phyloP scores from a whole-genome alignment of 305 asterid species.

The Rubia occidens region DNA sequence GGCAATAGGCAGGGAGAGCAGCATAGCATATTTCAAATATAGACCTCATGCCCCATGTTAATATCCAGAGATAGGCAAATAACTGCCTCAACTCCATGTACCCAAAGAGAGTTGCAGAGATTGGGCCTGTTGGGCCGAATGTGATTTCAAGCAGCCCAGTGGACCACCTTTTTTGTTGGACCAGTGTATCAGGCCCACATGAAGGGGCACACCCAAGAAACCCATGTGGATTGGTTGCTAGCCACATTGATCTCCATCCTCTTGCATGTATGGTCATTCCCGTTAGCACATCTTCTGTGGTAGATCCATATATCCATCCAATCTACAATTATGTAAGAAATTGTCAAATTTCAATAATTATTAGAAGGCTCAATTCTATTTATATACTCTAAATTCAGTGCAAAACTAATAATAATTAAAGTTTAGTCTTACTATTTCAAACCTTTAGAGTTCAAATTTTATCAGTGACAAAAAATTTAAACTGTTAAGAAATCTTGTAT shows the following conservation, averaged over 20 bases:
- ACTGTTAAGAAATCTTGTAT: no score
- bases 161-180: constrained; percentile 34
- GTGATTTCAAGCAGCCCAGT: constrained; percentile 29
- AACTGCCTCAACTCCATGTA: constrained; percentile 25
- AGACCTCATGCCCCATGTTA: constrained; percentile 24
- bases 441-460: no score
- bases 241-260: constrained; percentile 29
- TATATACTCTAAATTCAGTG: no score
- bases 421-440: no score
- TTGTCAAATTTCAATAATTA: neutral
- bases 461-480: no score
- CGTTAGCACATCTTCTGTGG: constrained; percentile 27
- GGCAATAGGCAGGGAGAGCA: constrained; percentile 29
- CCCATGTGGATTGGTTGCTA: constrained; percentile 22
- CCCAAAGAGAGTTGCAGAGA: constrained; percentile 6
- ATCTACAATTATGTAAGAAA: constrained; percentile 12
- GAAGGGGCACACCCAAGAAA: constrained; percentile 34
- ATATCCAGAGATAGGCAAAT: constrained; percentile 19
- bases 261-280: constrained; percentile 23
- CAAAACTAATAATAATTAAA: no score
- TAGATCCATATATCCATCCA: constrained; percentile 32
- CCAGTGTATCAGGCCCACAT: constrained; percentile 17
- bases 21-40: constrained; percentile 29
- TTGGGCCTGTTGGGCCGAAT: constrained; percentile 19
- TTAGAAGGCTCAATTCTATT: no score